Percentiles rank a stretch among this genome's conserved stretches.
phyloP scores from a whole-genome alignment of 129 eudicot species.

The Scalesia atractyloides region DNA sequence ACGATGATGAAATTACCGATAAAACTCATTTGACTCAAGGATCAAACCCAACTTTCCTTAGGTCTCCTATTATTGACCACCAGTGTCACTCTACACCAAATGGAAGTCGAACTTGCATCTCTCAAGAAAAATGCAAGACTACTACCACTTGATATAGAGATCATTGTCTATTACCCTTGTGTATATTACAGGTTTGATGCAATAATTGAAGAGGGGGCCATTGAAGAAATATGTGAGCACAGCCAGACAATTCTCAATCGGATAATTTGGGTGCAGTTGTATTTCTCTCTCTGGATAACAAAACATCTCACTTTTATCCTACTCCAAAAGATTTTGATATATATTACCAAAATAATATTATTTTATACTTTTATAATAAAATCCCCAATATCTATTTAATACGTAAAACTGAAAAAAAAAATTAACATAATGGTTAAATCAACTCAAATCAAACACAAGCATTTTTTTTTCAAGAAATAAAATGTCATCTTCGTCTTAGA shows the following conservation, averaged over 20 bases:
- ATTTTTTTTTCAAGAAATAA: not conserved
- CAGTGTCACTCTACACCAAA: no score
- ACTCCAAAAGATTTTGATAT: not conserved
- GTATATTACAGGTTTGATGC: not conserved
- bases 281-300: slow-evolving; percentile 1
- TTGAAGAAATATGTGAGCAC: slow-evolving; percentile 6
- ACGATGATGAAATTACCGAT: no score
- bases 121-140: no score
- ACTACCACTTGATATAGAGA: no score
- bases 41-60: no score
- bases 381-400: no score
- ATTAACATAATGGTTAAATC: not conserved
- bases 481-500: no score
- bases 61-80: no score
- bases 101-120: no score
- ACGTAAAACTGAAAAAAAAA: not conserved
- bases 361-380: no score
- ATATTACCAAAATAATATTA: no score
- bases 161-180: not conserved
- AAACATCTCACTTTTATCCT: slow-evolving; percentile 6
- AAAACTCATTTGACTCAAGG: no score
- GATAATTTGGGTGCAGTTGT: slow-evolving; percentile 8
- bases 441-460: not conserved
- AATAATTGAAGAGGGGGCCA: slow-evolving; percentile 20
- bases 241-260: slow-evolving; percentile 18